Base-by-base conservation (phyloP, 345 rosid species). In the Rhodamnia rubescens region DNA sequence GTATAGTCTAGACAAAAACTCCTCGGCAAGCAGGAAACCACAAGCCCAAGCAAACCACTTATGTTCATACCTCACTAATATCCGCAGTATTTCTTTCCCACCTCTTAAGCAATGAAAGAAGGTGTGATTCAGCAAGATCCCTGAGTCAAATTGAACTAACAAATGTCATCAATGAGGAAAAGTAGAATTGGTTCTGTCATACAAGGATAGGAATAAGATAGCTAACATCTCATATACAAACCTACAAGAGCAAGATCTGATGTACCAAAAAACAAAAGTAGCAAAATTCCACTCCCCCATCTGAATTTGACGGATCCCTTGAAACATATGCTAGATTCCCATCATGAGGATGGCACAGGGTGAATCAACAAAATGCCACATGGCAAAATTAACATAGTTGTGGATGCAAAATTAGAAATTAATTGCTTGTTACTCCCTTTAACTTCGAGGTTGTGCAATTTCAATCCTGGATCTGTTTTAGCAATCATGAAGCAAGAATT, bases 31-130 rank as follows among this genome's bases (percentile, higher is more conserved):
- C 44, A 49, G 44, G 61, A 78, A 75, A 69, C 47, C 80, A 36
- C 47, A 20, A 18, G 47, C 80, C 47, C 80, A 69, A 69, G 80
- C 44, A 85, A 84, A 85, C 58, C 83, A 40, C 11, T 27, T 51
- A 15, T 61, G 18, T 52, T 88, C 82, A 69, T 93, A 96, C 99
- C 98, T 96, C 92, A 84, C 87, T 83, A 80, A 88, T 83, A 83
- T 89, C 93, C 1, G 84, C 83, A 2, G 95, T 89, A 83, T 91
- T 91, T 74, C 82, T 90, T 89, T 93, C 95, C 98, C 98, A 97
- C 81, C 86, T 89, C 88, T 91, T 91, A 53, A 96, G 89, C 92
- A 97, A 85, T 86, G 88, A 85, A 74, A 56, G 61, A 81, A 96
- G 90, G 86, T 90, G 90, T 53, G 83, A 57, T 50, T 90, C 91